Conservation (phyloP, 768 basidiomycete species). For the Pluteus cervinus region DNA sequence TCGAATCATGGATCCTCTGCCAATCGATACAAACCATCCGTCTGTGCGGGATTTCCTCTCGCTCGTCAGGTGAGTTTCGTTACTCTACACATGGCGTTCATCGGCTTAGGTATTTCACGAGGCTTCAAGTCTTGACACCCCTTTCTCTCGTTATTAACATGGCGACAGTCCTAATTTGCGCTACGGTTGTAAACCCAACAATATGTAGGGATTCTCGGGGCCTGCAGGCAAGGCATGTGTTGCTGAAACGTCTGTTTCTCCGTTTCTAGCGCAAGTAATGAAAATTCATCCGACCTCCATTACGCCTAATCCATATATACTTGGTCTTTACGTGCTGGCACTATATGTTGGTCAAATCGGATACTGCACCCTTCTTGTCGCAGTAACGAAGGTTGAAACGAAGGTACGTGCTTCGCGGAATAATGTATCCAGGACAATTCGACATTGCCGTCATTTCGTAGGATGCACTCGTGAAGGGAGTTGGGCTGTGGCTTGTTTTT, state of each 20-base stretch:
- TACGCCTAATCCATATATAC: slow-evolving; percentile 54
- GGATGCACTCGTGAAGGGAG: slow-evolving; percentile 68
- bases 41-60: slow-evolving; percentile 61
- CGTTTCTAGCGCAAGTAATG: slow-evolving; percentile 39
- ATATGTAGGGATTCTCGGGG: slow-evolving; percentile 34
- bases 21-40: slow-evolving; percentile 54
- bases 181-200: slow-evolving; percentile 59
- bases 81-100: not conserved
- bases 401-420: slow-evolving; percentile 43
- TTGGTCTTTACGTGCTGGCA: slow-evolving; percentile 53
- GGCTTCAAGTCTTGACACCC: slow-evolving; percentile 85
- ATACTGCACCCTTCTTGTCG: slow-evolving; percentile 74
- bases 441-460: no score
- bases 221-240: not conserved
- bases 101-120: slow-evolving; percentile 11
- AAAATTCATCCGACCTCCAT: slow-evolving; percentile 60
- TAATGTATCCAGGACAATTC: not conserved
- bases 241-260: not conserved
- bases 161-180: slow-evolving; percentile 63
- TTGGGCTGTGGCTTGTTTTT: slow-evolving; percentile 71
- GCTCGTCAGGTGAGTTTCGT: slow-evolving; percentile 42
- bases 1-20: slow-evolving; percentile 44
- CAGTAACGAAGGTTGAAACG: slow-evolving; percentile 70
- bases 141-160: slow-evolving; percentile 79
- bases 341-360: slow-evolving; percentile 70